phyloP scores from a whole-genome alignment of 2,329 filamentous ascomycete species.

The Xylaria sp. region DNA sequence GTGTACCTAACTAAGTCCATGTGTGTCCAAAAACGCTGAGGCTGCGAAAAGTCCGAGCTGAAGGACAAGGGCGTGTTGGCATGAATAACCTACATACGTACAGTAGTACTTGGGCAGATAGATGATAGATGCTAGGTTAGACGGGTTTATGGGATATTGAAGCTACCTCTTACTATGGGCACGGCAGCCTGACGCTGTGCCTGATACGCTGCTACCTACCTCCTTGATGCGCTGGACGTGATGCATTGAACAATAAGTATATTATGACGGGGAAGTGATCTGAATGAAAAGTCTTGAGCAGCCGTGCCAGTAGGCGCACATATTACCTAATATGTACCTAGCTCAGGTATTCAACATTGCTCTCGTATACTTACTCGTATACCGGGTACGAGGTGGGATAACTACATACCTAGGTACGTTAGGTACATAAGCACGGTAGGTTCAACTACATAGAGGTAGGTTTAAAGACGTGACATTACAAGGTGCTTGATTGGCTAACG shows the following conservation, averaged over 20 bases:
- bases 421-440: too few species aligned
- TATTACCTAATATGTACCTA: too few species aligned
- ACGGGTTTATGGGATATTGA: too few species aligned
- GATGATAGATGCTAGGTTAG: too few species aligned
- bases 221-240: background rate
- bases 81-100: background rate
- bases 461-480: background rate
- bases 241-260: background rate
- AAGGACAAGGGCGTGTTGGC: slow-evolving; percentile 11
- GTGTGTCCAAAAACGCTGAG: slow-evolving; percentile 14
- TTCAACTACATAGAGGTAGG: too few species aligned
- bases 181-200: slow-evolving; percentile 1
- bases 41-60: slow-evolving; percentile 29
- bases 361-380: too few species aligned
- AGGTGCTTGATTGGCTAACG: background rate
- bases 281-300: too few species aligned
- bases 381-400: too few species aligned
- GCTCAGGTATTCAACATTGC: too few species aligned
- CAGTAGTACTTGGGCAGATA: too few species aligned
- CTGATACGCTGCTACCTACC: background rate
- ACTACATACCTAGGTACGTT: too few species aligned
- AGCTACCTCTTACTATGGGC: background rate
- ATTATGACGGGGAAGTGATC: background rate
- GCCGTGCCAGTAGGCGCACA: too few species aligned
- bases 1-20: background rate